Evolutionary conservation across 805 yeast species (phyloP).

Genomic region (Blastobotrys attinorum): DNA sequence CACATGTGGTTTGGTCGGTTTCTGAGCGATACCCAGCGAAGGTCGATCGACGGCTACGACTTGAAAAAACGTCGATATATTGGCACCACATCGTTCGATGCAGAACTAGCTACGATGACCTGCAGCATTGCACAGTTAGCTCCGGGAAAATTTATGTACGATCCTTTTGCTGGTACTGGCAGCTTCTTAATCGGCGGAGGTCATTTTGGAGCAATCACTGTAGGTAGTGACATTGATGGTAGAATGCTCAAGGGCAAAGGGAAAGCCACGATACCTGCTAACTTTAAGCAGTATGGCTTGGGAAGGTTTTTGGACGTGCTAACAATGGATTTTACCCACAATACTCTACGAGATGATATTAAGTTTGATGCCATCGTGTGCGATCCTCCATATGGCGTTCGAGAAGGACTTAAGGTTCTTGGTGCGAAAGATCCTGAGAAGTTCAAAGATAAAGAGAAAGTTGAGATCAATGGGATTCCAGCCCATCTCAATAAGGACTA

Average conservation of each 20-base stretch:
- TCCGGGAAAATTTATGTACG: conserved; percentile 64
- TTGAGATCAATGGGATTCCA: conserved; percentile 68
- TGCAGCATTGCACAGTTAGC: conserved; percentile 77
- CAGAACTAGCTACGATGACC: conserved; percentile 79
- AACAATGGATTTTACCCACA: conserved; percentile 93
- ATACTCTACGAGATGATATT: conserved; percentile 59
- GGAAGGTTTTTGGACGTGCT: conserved; percentile 60
- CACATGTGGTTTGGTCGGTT: conserved; percentile 69
- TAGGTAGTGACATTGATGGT: conserved; percentile 90
- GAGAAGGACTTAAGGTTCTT: conserved; percentile 90
- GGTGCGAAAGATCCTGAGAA: conserved; percentile 70
- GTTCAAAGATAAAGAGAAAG: conserved; percentile 63
- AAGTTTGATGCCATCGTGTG: conserved; percentile 75
- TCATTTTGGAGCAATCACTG: conserved; percentile 66
- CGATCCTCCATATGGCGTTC: conserved; percentile 96
- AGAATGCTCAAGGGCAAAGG: conserved; percentile 66
- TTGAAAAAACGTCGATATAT: conserved; percentile 75
- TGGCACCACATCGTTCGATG: conserved; percentile 96
- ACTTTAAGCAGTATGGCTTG: conserved; percentile 70
- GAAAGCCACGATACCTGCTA: conserved; percentile 45
- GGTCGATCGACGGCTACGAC: conserved; percentile 69
- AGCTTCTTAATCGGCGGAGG: conserved; percentile 87
- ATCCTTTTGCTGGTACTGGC: conserved; percentile 97
- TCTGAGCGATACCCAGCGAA: conserved; percentile 56
- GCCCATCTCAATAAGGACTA: conserved; percentile 76